These are phyloP conservation scores for Citrullus mucosospermus DNA, from an alignment of 306 rosid species.

Conservation along the genomic window DNA sequence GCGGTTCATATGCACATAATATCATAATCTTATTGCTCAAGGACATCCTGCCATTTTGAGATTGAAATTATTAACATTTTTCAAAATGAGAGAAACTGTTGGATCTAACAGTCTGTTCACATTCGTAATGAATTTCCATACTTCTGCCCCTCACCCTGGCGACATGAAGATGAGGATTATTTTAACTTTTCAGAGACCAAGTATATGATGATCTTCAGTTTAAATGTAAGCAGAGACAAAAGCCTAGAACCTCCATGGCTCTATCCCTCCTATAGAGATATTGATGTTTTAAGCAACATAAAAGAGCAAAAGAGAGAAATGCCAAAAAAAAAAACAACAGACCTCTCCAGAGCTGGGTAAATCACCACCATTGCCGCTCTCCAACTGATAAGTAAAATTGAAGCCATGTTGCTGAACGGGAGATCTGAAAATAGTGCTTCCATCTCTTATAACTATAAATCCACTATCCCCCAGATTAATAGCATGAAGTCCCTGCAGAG, in stretches of 20 bases:
- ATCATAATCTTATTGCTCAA: not conserved
- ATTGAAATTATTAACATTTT: not conserved
- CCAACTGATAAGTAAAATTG: conserved; percentile 84
- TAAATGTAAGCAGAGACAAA: not conserved
- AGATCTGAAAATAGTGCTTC: conserved; percentile 61
- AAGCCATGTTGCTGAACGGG: conserved; percentile 79
- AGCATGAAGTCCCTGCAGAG: conserved; percentile 65
- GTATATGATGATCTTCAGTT: not conserved
- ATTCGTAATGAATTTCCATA: not conserved
- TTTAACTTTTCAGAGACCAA: not conserved
- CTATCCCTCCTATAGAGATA: not conserved
- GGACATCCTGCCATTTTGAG: not conserved
- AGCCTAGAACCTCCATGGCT: not conserved
- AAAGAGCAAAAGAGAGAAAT: not conserved
- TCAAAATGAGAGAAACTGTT: not conserved
- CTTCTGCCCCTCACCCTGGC: not conserved
- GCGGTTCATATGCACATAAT: not conserved
- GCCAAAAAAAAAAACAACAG: not conserved
- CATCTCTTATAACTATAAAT: conserved; percentile 79
- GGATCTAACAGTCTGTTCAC: not conserved
- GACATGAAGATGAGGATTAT: not conserved
- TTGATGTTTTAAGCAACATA: not conserved
- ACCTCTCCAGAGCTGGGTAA: conserved; percentile 92
- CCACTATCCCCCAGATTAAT: conserved; percentile 95
- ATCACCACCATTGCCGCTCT: conserved; percentile 66